Evolutionary conservation across 495 filamentous ascomycete genomes (phyloP), one percentile per base, ranked within the genome.

Genomic region (Aspergillus incahuasiensis): DNA sequence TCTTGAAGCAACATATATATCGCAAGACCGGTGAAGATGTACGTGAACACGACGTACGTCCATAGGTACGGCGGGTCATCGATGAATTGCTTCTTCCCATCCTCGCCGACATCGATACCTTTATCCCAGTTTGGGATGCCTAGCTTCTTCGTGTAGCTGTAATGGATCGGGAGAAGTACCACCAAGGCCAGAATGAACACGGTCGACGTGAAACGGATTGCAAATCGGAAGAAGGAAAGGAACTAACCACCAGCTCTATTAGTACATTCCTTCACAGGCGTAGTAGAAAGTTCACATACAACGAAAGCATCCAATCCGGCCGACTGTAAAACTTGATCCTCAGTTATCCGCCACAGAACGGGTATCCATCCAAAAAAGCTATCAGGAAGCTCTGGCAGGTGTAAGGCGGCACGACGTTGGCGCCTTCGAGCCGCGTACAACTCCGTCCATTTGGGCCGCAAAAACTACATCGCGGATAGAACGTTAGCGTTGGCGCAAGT

Each of bases 221-320:
- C 86, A 81, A 96, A 91, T 65, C 91, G 90, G 74, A 97, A 96
- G 73, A 97, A 97, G 20, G 85, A 82, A 12, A 99, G 78, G 61
- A 97, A 96, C 89, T 92, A 34, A n/a, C 8, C 5, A 21, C 28
- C 35, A 9, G 24, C 13, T 5, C 19, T 16, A 43, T 60, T 52
- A 60, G 58, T 24, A 15, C 30, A 1, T 6, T 32, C 2, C 13
- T 30, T 0, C 8, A 19, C 34, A 15, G 28, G 2, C 16, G 5
- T 9, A 19, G 5, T 6, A 13, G 46, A 13, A 25, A 20, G 18
- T n/a, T 40, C 42, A 80, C 87, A 67, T 71, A 91, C 89, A 59
- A 96, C 94, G 70, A 86, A 99, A 49, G 94, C 95, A 74, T 99
- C 95, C 43, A 99, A 77, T 0, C 95, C 95, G 12, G 92, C 92